Evolutionary conservation across 106 monocot species (phyloP).

Genomic region (Hemerocallis citrina): DNA sequence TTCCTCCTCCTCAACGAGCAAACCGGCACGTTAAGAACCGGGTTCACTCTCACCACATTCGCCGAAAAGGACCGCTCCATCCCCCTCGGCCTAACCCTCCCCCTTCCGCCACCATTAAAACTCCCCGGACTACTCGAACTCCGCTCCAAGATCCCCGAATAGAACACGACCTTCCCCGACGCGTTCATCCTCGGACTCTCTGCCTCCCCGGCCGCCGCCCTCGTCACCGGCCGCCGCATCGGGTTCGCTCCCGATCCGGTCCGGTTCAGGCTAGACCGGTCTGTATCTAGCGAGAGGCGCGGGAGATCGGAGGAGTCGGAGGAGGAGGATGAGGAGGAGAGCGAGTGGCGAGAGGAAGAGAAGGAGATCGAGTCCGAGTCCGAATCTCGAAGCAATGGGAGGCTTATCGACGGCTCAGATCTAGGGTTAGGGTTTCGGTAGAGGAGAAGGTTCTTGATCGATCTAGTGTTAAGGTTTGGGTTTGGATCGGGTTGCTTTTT

Average conservation of each 20-base stretch:
- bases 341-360: constrained; percentile 52
- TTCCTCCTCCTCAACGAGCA: constrained; percentile 23
- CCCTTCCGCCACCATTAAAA: constrained; percentile 27
- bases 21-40: constrained; percentile 59
- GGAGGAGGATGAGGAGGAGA: constrained; percentile 56
- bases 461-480: constrained; percentile 16
- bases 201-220: constrained; percentile 30
- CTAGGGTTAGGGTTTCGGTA: constrained; percentile 22
- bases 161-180: constrained; percentile 72
- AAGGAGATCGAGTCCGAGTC: constrained; percentile 41
- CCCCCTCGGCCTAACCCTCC: constrained; percentile 12
- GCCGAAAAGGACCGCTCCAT: constrained; percentile 50
- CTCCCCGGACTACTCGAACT: constrained; percentile 74
- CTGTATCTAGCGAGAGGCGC: constrained; percentile 75
- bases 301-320: constrained; percentile 61
- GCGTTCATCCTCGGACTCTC: constrained; percentile 87
- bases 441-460: constrained; percentile 32
- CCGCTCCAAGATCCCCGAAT: constrained; percentile 52
- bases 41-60: constrained; percentile 33
- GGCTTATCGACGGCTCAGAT: constrained; percentile 29
- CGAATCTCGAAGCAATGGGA: constrained; percentile 57
- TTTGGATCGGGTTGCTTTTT: constrained; percentile 15
- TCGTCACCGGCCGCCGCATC: constrained; percentile 1
- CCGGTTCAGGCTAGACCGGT: constrained; percentile 5
- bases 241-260: background rate